phyloP scores from a whole-genome alignment of 2,329 filamentous ascomycete genomes.

The Thielaviopsis ethacetica region DNA sequence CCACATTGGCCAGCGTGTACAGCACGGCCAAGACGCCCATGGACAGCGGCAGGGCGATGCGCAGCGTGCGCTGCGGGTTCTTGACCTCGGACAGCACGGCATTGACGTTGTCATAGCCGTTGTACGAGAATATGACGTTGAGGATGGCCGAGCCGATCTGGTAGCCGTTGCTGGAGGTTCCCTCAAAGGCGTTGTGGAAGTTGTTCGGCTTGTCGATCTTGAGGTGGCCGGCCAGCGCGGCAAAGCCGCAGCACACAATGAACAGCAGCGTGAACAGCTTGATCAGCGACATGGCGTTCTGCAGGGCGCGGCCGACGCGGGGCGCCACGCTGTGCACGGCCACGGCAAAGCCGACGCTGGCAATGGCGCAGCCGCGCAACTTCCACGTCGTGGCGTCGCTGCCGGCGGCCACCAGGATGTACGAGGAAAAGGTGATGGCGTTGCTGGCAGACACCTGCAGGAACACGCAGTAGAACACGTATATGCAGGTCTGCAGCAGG shows the following conservation, averaged over 20 bases:
- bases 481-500: conserved; percentile 40
- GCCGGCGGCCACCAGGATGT: conserved; percentile 39
- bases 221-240: conserved; percentile 33
- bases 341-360: conserved; percentile 37
- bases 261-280: conserved; percentile 43
- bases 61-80: conserved; percentile 35
- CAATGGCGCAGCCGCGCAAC: conserved; percentile 38
- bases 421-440: conserved; percentile 39
- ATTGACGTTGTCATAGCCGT: conserved; percentile 47
- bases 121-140: conserved; percentile 43
- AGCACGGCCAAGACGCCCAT: conserved; percentile 35
- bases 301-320: conserved; percentile 40
- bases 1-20: conserved; percentile 47
- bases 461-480: conserved; percentile 43
- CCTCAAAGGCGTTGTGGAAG: conserved; percentile 37
- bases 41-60: conserved; percentile 39
- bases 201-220: conserved; percentile 35
- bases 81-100: conserved; percentile 43
- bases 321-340: conserved; percentile 34
- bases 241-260: conserved; percentile 44
- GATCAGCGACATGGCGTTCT: conserved; percentile 42
- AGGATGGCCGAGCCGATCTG: conserved; percentile 37
- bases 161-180: conserved; percentile 27
- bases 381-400: conserved; percentile 35
- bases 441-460: conserved; percentile 45